Percentiles rank a stretch among this genome's conserved stretches.
These are phyloP conservation scores for Colletotrichum somersetense DNA, from an alignment of 2,329 filamentous ascomycete genomes.

Conservation along the genomic window DNA sequence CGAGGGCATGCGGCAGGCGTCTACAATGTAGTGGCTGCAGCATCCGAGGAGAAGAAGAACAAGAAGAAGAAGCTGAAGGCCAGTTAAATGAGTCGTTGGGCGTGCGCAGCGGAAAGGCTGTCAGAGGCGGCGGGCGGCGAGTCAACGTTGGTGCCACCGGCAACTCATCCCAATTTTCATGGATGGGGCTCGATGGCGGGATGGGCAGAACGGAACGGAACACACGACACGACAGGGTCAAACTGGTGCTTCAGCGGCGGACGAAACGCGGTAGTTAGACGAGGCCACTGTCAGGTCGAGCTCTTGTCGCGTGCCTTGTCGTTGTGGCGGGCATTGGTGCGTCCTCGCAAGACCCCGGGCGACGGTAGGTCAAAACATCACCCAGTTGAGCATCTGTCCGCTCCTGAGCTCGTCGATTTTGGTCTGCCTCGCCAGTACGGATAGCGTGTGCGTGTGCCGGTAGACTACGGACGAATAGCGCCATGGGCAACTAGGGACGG, in stretches of 20 bases:
- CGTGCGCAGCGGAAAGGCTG: conserved; percentile 8
- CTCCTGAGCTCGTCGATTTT: conserved; percentile 6
- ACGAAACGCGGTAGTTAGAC: conserved; percentile 18
- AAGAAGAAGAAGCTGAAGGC: background rate
- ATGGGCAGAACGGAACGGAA: conserved; percentile 1
- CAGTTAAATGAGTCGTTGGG: conserved; percentile 13
- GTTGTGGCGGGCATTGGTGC: conserved; percentile 22
- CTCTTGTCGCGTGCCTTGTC: conserved; percentile 4
- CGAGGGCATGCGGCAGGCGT: conserved; percentile 7
- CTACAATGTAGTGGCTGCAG: conserved; percentile 18
- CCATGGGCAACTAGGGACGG: conserved; percentile 22
- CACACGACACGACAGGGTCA: conserved; percentile 4
- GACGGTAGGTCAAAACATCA: conserved; percentile 15
- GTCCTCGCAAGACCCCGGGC: background rate
- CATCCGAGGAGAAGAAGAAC: background rate
- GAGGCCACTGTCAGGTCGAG: conserved; percentile 2
- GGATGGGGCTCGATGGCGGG: conserved; percentile 3
- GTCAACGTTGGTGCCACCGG: conserved; percentile 27
- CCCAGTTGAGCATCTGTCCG: conserved; percentile 15
- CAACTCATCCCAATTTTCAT: conserved; percentile 21
- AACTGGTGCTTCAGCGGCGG: conserved; percentile 25
- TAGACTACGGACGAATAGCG: conserved; percentile 17
- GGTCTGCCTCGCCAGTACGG: background rate
- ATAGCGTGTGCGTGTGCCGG: background rate
- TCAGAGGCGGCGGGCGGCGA: conserved; percentile 31